These are phyloP conservation scores for Sporisorium reilianum DNA, from an alignment of 1,284 basidiomycete species.

Conservation along the genomic window DNA sequence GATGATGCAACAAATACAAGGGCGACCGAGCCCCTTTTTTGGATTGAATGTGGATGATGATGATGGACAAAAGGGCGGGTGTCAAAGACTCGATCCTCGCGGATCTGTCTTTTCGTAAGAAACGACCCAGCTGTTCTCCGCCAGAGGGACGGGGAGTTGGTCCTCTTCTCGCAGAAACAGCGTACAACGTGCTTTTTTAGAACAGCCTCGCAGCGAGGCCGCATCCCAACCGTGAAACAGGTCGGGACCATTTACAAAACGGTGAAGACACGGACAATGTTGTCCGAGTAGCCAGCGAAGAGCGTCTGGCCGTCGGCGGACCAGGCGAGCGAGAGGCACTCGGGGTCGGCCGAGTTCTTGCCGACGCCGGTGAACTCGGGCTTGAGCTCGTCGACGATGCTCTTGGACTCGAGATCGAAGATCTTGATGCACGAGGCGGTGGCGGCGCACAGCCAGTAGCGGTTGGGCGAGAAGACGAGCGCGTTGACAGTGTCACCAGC, in stretches of 20 bases:
- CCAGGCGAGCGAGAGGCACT: constrained; percentile 98
- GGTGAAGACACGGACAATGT: constrained; percentile 70
- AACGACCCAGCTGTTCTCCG: neutral
- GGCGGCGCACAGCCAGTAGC: constrained; percentile 99
- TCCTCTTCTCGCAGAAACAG: neutral
- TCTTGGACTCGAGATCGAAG: constrained; percentile 74
- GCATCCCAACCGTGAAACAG: neutral
- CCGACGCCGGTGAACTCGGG: constrained; percentile 72
- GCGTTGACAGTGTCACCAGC: constrained; percentile 99
- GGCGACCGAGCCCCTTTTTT: constrained; percentile 26
- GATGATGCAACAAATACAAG: constrained; percentile 19
- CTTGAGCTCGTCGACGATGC: constrained; percentile 98
- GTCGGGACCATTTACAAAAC: constrained; percentile 61
- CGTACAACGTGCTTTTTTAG: constrained; percentile 10
- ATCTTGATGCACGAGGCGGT: constrained; percentile 97
- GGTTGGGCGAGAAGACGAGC: constrained; percentile 92
- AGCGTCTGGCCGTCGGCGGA: constrained; percentile 97
- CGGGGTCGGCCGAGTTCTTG: constrained; percentile 85
- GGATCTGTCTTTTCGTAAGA: constrained; percentile 2
- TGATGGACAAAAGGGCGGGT: neutral
- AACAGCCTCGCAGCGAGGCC: constrained; percentile 2
- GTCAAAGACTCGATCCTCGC: neutral
- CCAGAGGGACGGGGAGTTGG: neutral
- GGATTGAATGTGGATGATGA: constrained; percentile 11
- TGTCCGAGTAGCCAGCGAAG: constrained; percentile 77